Conservation (phyloP, 1,284 basidiomycete genomes). For the Ceratobasidium sp. region DNA sequence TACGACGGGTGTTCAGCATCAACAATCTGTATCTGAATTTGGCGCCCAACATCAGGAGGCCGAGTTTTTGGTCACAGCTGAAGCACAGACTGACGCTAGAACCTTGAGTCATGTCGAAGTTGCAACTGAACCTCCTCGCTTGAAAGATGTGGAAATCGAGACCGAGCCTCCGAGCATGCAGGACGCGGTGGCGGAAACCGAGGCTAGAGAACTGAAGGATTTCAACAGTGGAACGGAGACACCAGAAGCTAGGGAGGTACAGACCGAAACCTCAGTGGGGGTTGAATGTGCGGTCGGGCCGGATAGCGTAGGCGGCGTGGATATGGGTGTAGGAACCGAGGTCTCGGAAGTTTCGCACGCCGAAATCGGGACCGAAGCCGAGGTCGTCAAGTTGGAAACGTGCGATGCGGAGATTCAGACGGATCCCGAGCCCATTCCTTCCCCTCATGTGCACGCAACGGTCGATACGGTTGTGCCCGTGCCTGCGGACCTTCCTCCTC, state of each 20-base stretch:
- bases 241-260: conserved; percentile 20
- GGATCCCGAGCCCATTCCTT: conserved; percentile 58
- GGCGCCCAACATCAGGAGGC: conserved; percentile 26
- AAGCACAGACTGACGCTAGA: conserved; percentile 23
- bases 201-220: conserved; percentile 15
- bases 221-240: conserved; percentile 17
- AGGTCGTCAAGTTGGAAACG: conserved; percentile 52
- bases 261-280: conserved; percentile 29
- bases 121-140: neutral
- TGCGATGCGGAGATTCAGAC: conserved; percentile 61
- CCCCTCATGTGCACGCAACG: conserved; percentile 55
- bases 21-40: conserved; percentile 53
- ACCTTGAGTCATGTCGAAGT: neutral
- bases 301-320: conserved; percentile 7
- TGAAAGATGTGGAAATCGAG: conserved; percentile 10
- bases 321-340: conserved; percentile 23
- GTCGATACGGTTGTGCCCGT: conserved; percentile 54
- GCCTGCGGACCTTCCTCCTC: conserved; percentile 72
- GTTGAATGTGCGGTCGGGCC: conserved; percentile 32
- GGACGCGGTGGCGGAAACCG: conserved; percentile 17
- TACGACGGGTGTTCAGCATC: conserved; percentile 56
- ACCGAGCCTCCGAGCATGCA: conserved; percentile 29
- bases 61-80: conserved; percentile 7
- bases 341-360: conserved; percentile 19
- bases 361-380: conserved; percentile 25